These are phyloP conservation scores for Geoglossum cookeanum DNA, from an alignment of 2,329 filamentous ascomycete genomes.

Conservation along the genomic window DNA sequence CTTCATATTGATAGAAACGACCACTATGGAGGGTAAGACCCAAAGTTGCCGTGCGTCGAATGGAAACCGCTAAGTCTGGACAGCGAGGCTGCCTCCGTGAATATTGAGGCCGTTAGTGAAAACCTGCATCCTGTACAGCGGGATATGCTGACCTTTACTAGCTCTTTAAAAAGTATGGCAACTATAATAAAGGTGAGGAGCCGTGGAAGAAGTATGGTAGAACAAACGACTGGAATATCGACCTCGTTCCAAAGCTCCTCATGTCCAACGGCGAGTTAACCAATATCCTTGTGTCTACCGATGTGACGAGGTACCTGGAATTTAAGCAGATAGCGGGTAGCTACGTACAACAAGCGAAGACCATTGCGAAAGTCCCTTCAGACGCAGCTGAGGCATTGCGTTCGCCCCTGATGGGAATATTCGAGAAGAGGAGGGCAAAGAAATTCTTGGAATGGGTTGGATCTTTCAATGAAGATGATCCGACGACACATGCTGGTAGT, in stretches of 20 bases:
- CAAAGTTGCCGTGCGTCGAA: slow-evolving; percentile 12
- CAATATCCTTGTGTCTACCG: slow-evolving; percentile 94
- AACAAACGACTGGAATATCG: slow-evolving; percentile 97
- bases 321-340: slow-evolving; percentile 92
- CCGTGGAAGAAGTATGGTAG: slow-evolving; percentile 98
- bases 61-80: slow-evolving; percentile 10
- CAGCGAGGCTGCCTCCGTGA: slow-evolving; percentile 88
- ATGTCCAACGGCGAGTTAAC: slow-evolving; percentile 98
- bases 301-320: slow-evolving; percentile 73
- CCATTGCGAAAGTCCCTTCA: slow-evolving; percentile 90
- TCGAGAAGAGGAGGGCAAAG: slow-evolving; percentile 95
- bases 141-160: slow-evolving; percentile 24
- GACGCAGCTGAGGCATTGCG: slow-evolving; percentile 78
- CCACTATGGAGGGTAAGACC: slow-evolving; percentile 89
- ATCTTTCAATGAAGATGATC: slow-evolving; percentile 62
- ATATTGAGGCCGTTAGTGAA: slow-evolving; percentile 66
- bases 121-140: not conserved
- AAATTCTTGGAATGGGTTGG: slow-evolving; percentile 93
- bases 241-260: slow-evolving; percentile 92
- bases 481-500: slow-evolving; percentile 73
- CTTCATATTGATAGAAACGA: slow-evolving; percentile 97
- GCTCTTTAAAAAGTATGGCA: slow-evolving; percentile 96
- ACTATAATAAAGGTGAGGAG: slow-evolving; percentile 59
- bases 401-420: slow-evolving; percentile 89
- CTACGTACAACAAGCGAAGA: slow-evolving; percentile 82